phyloP scores from a whole-genome alignment of 2,329 filamentous ascomycete genomes.

The Mycosphaerella sp. region DNA sequence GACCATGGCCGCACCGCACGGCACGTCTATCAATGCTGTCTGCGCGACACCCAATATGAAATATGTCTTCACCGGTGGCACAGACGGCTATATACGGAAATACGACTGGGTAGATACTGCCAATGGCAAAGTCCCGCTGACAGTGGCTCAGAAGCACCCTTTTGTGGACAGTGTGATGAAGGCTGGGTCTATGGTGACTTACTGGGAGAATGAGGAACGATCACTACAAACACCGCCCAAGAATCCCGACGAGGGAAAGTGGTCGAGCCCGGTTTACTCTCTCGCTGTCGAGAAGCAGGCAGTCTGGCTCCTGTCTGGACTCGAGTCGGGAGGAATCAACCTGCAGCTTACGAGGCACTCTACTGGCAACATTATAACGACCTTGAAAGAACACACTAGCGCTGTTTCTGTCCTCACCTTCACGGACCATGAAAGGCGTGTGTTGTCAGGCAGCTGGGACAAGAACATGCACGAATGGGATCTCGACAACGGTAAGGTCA shows the following conservation, averaged over 20 bases:
- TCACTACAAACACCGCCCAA: slow-evolving; percentile 28
- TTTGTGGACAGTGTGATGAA: slow-evolving; percentile 98
- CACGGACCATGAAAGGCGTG: slow-evolving; percentile 74
- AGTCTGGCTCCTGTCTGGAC: slow-evolving; percentile 82
- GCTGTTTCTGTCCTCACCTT: slow-evolving; percentile 84
- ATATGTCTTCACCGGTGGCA: slow-evolving; percentile 90
- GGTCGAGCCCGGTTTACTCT: slow-evolving; percentile 81
- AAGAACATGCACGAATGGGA: slow-evolving; percentile 95
- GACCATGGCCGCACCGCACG: slow-evolving; percentile 92
- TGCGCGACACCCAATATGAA: slow-evolving; percentile 88
- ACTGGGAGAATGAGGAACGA: slow-evolving; percentile 96
- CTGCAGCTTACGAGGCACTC: slow-evolving; percentile 89
- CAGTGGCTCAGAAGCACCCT: slow-evolving; percentile 89
- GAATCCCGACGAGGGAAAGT: slow-evolving; percentile 46
- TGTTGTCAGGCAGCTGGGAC: slow-evolving; percentile 94
- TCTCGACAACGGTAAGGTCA: slow-evolving; percentile 72
- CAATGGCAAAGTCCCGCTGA: slow-evolving; percentile 88
- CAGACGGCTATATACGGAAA: slow-evolving; percentile 92
- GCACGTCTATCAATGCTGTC: slow-evolving; percentile 90
- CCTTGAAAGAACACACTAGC: slow-evolving; percentile 75
- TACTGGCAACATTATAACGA: slow-evolving; percentile 82
- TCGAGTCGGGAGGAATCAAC: slow-evolving; percentile 89
- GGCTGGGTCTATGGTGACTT: slow-evolving; percentile 86
- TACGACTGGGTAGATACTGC: slow-evolving; percentile 94
- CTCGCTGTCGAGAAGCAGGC: slow-evolving; percentile 84